Base-by-base conservation (phyloP, 805 yeast genomes). In the Ogataea kodamae region DNA sequence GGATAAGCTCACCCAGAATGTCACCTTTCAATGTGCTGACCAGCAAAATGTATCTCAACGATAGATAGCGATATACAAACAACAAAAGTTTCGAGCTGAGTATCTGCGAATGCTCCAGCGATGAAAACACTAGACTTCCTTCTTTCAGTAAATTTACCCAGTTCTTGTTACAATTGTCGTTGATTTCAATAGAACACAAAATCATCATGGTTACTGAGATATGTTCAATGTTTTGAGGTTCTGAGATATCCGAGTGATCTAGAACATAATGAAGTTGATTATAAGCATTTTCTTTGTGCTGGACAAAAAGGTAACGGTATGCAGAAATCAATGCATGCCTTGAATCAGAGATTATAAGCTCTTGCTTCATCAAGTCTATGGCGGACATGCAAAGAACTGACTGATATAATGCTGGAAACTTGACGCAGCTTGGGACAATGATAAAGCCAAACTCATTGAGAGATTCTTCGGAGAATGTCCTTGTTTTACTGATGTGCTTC, bases 61-160 rank as follows among this genome's bases (percentile, higher is more conserved):
- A 39, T 27, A 60, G 57, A 34, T 58, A 59, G 16, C 56, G 39
- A 27, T 60, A 60, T 8, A 53, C 58, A 34, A 60, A 60, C 13
- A 30, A 33, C 18, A 59, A 42, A 12, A 48, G 42, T n/a, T 46
- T 36, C 4, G 56, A 50, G 9, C 37, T 26, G 9, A 51, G 17
- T 8, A 59, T 49, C 26, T 44, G 46, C 8, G 38, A 27, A 9
- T 40, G 40, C 13, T 41, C 38, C 13, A 56, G 28, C 3, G 50
- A 42, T 11, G 49, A 47, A 18, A 57, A 54, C 11, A 59, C 44
- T 11, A 59, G 20, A 22, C 57, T 53, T 7, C 55, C 54, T 36
- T 59, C 60, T 30, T 54, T 50, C 33, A 59, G 28, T 25, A 52
- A 51, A 22, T 46, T 50, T n/a, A 53, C 37, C 64, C 64, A 59